These are phyloP conservation scores for Picocystis sp. DNA, from an alignment of 163 green algal species.

Conservation along the genomic window DNA sequence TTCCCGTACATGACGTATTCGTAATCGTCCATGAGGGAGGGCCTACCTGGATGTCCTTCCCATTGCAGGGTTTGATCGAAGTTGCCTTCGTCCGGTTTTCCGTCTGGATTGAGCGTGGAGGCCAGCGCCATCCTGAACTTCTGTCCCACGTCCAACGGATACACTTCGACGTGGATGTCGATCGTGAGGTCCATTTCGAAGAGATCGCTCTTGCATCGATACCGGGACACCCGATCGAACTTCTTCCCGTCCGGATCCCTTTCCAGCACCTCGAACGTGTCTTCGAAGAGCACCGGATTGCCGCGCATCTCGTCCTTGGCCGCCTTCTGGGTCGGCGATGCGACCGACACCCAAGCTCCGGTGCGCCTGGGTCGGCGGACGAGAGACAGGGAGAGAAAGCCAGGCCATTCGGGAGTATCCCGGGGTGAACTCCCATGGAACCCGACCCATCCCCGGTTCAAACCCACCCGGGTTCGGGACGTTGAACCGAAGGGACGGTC, in stretches of 20 bases:
- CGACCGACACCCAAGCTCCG: too few relatives aligned
- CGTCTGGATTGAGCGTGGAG: conserved; percentile 22
- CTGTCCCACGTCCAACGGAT: conserved; percentile 57
- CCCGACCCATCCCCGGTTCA: too few relatives aligned
- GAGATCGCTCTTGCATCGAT: conserved; percentile 59
- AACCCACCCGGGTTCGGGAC: too few relatives aligned
- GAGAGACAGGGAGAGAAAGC: too few relatives aligned
- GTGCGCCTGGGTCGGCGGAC: too few relatives aligned
- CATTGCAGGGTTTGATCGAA: conserved; percentile 19
- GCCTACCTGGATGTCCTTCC: conserved; percentile 22
- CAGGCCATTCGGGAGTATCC: too few relatives aligned
- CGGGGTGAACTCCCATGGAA: too few relatives aligned
- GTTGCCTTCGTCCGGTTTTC: conserved; percentile 19
- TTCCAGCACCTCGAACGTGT: conserved; percentile 57
- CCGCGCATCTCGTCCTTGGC: too few relatives aligned
- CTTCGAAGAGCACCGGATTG: too few relatives aligned
- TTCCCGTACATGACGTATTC: conserved; percentile 96
- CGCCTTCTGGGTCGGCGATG: too few relatives aligned
- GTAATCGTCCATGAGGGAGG: conserved; percentile 73
- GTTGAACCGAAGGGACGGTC: too few relatives aligned
- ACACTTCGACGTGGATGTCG: conserved; percentile 89
- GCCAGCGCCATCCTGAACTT: conserved; percentile 63
- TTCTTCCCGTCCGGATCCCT: conserved; percentile 87
- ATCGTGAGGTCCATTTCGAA: conserved; percentile 83
- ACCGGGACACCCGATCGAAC: conserved; percentile 90